These are phyloP conservation scores for Panicum hallii DNA, from an alignment of 202 grass and related monocot genomes.

Conservation along the genomic window DNA sequence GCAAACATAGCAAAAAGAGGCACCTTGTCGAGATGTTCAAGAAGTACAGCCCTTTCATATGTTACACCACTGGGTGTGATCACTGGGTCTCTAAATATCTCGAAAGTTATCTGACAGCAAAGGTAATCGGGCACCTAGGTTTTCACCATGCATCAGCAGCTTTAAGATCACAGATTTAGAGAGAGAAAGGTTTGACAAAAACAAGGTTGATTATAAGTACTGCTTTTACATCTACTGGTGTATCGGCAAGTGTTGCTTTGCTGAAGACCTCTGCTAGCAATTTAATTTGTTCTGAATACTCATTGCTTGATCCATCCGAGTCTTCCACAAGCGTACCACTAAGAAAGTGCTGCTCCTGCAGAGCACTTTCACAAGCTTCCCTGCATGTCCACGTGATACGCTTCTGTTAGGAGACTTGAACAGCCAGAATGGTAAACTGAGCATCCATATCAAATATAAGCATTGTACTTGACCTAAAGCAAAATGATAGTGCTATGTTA, in stretches of 20 bases:
- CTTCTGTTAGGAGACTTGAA: conserved; percentile 3
- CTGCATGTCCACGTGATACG: conserved; percentile 40
- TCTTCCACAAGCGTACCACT: conserved; percentile 51
- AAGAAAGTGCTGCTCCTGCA: conserved; percentile 80
- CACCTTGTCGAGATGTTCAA: conserved; percentile 78
- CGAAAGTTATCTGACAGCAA: conserved; percentile 90
- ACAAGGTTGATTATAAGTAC: not conserved
- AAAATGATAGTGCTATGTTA: not conserved
- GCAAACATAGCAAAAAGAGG: not conserved
- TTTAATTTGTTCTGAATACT: conserved; percentile 62
- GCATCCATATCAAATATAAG: not conserved
- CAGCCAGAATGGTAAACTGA: not conserved
- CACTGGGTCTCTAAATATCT: conserved; percentile 90
- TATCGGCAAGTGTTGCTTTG: conserved; percentile 50
- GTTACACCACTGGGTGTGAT: conserved; percentile 90
- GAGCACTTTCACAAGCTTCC: conserved; percentile 74
- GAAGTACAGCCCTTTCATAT: conserved; percentile 75
- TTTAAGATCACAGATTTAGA: conserved; percentile 29
- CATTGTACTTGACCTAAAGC: not conserved
- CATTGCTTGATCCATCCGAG: conserved; percentile 35
- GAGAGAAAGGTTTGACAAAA: not conserved
- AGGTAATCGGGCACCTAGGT: conserved; percentile 83
- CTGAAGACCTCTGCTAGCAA: conserved; percentile 71
- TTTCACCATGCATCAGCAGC: conserved; percentile 36
- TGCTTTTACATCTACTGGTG: conserved; percentile 66